Conservation (phyloP, 441 rosid species). For the Euphorbia celastroides region DNA sequence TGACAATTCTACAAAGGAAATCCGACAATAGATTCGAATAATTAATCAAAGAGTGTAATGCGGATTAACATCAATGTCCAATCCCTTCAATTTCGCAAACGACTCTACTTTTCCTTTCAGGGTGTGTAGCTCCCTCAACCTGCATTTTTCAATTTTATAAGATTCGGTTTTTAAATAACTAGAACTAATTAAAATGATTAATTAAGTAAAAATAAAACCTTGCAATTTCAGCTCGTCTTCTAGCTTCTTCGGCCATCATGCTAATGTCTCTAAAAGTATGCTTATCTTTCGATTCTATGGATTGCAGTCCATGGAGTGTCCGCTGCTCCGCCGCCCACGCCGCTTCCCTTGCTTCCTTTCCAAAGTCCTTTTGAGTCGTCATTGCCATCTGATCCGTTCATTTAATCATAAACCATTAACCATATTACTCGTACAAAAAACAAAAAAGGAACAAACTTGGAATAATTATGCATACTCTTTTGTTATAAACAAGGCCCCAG, state of each 20-base stretch:
- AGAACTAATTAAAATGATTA: background rate
- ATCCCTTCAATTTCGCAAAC: slow-evolving; percentile 79
- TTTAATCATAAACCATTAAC: too few species aligned
- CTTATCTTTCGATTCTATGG: slow-evolving; percentile 45
- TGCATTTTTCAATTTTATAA: slow-evolving; percentile 18
- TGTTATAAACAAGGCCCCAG: slow-evolving; percentile 58
- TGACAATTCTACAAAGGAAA: background rate
- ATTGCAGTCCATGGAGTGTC: slow-evolving; percentile 78
- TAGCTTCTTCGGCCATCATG: slow-evolving; percentile 88
- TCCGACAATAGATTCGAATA: background rate
- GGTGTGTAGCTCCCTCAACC: slow-evolving; percentile 90
- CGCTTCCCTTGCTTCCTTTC: slow-evolving; percentile 85
- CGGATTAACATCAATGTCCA: slow-evolving; percentile 77
- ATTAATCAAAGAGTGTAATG: slow-evolving; percentile 68
- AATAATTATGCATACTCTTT: slow-evolving; percentile 73
- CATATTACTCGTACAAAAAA: too few species aligned
- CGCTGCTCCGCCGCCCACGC: slow-evolving; percentile 93
- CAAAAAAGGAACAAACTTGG: too few species aligned
- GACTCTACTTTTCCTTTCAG: slow-evolving; percentile 94
- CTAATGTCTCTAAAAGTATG: slow-evolving; percentile 72
- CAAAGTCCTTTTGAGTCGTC: slow-evolving; percentile 88
- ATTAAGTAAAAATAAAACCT: slow-evolving; percentile 36
- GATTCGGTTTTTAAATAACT: background rate
- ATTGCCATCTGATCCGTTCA: slow-evolving; percentile 50
- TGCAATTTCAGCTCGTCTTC: slow-evolving; percentile 87